Evolutionary conservation across 306 rosid species (phyloP).

Genomic region (Cicer pinnatifidum): DNA sequence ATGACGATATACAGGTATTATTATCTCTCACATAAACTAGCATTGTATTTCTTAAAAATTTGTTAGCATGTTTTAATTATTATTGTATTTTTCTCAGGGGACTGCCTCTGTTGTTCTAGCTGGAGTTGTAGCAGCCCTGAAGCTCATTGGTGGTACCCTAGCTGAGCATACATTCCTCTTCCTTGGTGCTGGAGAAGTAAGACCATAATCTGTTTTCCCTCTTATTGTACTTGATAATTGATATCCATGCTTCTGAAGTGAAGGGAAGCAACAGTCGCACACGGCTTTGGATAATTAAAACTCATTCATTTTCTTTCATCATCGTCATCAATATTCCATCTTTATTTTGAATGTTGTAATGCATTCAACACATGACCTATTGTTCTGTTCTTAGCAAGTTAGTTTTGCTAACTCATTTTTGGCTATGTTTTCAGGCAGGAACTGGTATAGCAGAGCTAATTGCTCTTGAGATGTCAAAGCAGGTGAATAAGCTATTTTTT

Average conservation of each 20-base stretch:
- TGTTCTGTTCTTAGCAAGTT: background rate
- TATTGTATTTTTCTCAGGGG: conserved; percentile 61
- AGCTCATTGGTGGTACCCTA: conserved; percentile 74
- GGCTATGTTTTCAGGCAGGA: conserved; percentile 71
- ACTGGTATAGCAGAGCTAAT: conserved; percentile 95
- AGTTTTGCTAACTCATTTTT: conserved; percentile 35
- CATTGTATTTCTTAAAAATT: conserved; percentile 20
- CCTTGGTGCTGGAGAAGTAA: conserved; percentile 96
- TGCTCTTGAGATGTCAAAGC: conserved; percentile 85
- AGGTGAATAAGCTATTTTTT: conserved; percentile 49
- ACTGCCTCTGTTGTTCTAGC: conserved; percentile 96
- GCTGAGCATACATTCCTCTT: conserved; percentile 83
- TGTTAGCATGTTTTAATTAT: conserved; percentile 3
- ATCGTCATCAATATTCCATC: background rate
- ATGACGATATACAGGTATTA: conserved; percentile 93
- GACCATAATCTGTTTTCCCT: conserved; percentile 5
- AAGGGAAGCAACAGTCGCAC: conserved; percentile 11
- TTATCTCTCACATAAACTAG: background rate
- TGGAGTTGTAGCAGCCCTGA: conserved; percentile 86
- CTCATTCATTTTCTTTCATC: background rate
- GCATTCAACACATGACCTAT: conserved; percentile 7
- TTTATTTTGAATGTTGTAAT: background rate
- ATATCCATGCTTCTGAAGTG: conserved; percentile 5
- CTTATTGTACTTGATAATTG: conserved; percentile 4
- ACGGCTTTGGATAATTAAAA: background rate